Percentiles rank a stretch among this genome's conserved stretches.
Conservation (phyloP, 202 grass and related monocot species). For the Schoenoplectus triqueter region DNA sequence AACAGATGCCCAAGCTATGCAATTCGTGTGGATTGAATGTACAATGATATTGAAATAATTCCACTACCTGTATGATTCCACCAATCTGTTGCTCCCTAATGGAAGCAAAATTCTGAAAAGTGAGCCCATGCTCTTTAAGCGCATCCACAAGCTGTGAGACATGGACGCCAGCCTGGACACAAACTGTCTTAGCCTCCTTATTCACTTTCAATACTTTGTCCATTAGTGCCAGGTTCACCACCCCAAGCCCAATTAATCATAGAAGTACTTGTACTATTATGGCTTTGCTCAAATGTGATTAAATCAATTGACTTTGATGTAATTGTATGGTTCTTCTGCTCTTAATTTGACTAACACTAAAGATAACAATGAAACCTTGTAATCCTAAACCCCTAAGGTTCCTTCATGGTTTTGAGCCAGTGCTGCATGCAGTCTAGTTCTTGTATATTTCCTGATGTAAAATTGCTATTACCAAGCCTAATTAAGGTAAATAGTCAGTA, state of each 20-base stretch:
- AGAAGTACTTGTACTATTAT: not conserved
- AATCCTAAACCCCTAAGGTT: not conserved
- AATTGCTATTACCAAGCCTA: not conserved
- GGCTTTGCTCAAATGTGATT: not conserved
- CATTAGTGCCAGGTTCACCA: slow-evolving; percentile 92
- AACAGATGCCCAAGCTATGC: not conserved
- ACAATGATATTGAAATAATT: not conserved
- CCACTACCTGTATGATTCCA: slow-evolving; percentile 74
- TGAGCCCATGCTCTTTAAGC: slow-evolving; percentile 70
- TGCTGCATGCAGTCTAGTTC: not conserved
- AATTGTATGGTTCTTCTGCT: not conserved
- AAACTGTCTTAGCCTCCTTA: slow-evolving; percentile 65
- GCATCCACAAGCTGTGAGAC: slow-evolving; percentile 73
- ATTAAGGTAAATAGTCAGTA: not conserved
- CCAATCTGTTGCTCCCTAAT: slow-evolving; percentile 82
- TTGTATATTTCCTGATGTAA: not conserved
- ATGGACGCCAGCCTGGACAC: slow-evolving; percentile 77
- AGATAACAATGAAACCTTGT: not conserved
- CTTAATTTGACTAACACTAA: not conserved
- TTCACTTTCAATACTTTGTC: slow-evolving; percentile 85
- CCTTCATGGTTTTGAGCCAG: not conserved
- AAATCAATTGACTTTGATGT: not conserved
- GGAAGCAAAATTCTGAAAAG: slow-evolving; percentile 83
- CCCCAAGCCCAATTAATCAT: slow-evolving; percentile 46
- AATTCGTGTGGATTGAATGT: not conserved